Evolutionary conservation across 768 basidiomycete species (phyloP).

Genomic region (Pleurotus platypus): DNA sequence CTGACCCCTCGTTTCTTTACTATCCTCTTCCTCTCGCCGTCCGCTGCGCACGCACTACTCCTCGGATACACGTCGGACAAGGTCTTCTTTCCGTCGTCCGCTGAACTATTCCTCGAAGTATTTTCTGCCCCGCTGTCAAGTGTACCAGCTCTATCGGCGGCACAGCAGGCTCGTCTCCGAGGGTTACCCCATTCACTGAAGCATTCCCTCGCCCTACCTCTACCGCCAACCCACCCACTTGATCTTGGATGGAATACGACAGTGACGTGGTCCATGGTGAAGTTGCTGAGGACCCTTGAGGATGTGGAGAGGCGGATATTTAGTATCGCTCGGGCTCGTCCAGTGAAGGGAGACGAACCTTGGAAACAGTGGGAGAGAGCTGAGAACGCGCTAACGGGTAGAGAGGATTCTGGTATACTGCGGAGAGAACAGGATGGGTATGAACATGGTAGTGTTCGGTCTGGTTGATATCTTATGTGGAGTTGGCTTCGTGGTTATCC

Average conservation of each 20-base stretch:
- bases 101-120: constrained; percentile 29
- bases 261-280: constrained; percentile 18
- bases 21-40: constrained; percentile 38
- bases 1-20: constrained; percentile 46
- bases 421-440: not conserved
- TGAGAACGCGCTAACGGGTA: not conserved
- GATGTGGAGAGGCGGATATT: constrained; percentile 37
- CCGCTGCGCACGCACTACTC: constrained; percentile 38
- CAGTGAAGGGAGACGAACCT: constrained; percentile 51
- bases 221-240: constrained; percentile 24
- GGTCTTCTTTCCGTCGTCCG: constrained; percentile 33
- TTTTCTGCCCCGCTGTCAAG: constrained; percentile 21
- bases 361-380: constrained; percentile 50
- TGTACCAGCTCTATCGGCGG: not conserved
- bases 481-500: too few relatives aligned
- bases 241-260: constrained; percentile 14
- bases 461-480: too few relatives aligned
- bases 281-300: constrained; percentile 23
- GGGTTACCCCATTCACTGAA: not conserved
- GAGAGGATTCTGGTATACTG: not conserved
- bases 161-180: constrained; percentile 5
- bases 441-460: not conserved
- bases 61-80: constrained; percentile 33
- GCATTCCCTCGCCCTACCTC: not conserved
- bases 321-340: constrained; percentile 32